Percentiles rank a stretch among this genome's conserved stretches.
Conservation (phyloP, 495 filamentous ascomycete genomes). For the Thermothielavioides terrestris region DNA sequence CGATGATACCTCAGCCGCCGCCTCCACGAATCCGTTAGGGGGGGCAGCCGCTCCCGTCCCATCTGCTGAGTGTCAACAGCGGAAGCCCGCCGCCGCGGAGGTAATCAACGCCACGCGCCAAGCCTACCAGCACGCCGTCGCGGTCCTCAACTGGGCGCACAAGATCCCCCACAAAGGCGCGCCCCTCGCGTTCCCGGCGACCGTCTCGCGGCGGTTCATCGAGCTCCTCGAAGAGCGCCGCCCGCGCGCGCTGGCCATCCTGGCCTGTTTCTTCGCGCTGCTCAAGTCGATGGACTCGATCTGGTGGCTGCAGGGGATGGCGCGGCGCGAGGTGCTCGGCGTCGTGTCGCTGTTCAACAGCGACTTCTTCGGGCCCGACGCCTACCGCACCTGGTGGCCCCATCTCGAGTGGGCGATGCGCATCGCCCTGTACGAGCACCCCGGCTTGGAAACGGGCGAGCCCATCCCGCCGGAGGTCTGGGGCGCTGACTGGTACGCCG, state of each 20-base stretch:
- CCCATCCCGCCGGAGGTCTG: slow-evolving; percentile 43
- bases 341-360: slow-evolving; percentile 43
- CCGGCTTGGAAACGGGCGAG: slow-evolving; percentile 2
- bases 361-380: slow-evolving; percentile 32
- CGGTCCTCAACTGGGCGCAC: slow-evolving; percentile 50
- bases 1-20: background rate
- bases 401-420: slow-evolving; percentile 48
- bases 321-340: slow-evolving; percentile 46
- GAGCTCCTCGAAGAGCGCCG: slow-evolving; percentile 42
- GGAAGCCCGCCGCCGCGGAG: background rate
- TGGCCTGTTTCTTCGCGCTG: slow-evolving; percentile 49
- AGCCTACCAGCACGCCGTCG: slow-evolving; percentile 47
- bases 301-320: slow-evolving; percentile 52
- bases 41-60: too few species aligned
- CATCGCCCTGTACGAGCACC: slow-evolving; percentile 38
- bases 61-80: background rate
- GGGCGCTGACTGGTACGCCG: slow-evolving; percentile 40
- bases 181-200: slow-evolving; percentile 48
- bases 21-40: too few species aligned
- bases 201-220: slow-evolving; percentile 49
- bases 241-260: slow-evolving; percentile 46
- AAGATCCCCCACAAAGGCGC: slow-evolving; percentile 45
- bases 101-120: slow-evolving; percentile 32
- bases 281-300: slow-evolving; percentile 43
- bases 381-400: slow-evolving; percentile 43